phyloP scores from a whole-genome alignment of 306 rosid genomes.

The Fragaria iinumae region DNA sequence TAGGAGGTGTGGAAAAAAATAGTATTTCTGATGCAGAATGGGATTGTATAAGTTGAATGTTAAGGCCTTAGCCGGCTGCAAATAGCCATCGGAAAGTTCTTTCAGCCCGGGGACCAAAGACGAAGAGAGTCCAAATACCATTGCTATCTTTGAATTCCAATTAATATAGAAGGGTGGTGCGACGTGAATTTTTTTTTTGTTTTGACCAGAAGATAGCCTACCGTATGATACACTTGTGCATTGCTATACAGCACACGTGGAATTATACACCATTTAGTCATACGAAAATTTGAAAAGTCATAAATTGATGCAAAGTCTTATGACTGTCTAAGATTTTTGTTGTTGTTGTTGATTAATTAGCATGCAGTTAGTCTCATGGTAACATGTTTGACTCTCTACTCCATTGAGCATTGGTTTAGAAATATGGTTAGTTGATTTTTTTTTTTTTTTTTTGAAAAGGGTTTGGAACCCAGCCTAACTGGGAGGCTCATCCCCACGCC shows the following conservation, averaged over 20 bases:
- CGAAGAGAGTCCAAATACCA: background rate
- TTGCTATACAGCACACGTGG: background rate
- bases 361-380: background rate
- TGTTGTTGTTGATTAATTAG: background rate
- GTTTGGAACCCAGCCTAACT: no score
- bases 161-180: background rate
- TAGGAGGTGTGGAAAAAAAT: slow-evolving; percentile 9
- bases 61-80: background rate
- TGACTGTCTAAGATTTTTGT: background rate
- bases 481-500: no score
- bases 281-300: background rate
- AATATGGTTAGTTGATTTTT: background rate
- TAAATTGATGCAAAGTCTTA: no score
- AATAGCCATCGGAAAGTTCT: slow-evolving; percentile 14
- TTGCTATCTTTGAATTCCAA: slow-evolving; percentile 23
- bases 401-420: background rate
- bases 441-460: no score
- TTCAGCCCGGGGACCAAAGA: background rate
- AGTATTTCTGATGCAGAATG: background rate
- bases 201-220: no score
- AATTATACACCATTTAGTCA: background rate
- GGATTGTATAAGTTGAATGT: background rate
- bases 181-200: background rate
- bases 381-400: background rate
- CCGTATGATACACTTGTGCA: background rate